A percentile compares a stretch with the other conserved stretches of the same genome.
phyloP scores from a whole-genome alignment of 1,284 basidiomycete genomes.

The Cystobasidium sp. region DNA sequence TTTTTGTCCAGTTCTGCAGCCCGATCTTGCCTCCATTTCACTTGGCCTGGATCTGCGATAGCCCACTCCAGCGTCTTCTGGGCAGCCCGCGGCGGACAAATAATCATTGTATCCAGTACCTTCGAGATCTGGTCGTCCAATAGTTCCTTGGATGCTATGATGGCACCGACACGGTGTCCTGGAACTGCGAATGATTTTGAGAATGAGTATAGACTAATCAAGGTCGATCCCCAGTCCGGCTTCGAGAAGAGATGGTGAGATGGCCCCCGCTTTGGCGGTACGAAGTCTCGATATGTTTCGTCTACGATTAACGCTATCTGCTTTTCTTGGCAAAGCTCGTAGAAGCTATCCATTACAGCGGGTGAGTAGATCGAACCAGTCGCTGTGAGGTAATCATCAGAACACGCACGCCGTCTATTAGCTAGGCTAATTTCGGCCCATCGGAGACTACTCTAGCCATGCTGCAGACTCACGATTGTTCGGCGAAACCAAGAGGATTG shows the following conservation, averaged over 20 bases:
- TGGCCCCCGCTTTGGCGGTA: constrained; percentile 60
- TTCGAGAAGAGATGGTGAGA: constrained; percentile 66
- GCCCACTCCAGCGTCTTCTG: constrained; percentile 67
- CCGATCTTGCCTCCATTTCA: constrained; percentile 61
- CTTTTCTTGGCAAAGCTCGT: constrained; percentile 65
- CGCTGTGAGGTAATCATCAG: constrained; percentile 59
- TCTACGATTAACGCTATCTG: constrained; percentile 79
- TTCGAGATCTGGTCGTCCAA: constrained; percentile 64
- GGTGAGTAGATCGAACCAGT: constrained; percentile 77
- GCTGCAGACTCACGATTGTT: constrained; percentile 68
- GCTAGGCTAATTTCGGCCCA: background rate
- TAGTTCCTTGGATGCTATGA: constrained; percentile 69
- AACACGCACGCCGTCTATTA: too few species aligned
- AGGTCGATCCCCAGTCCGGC: constrained; percentile 65
- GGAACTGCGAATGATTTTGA: constrained; percentile 83
- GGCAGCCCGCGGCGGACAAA: constrained; percentile 73
- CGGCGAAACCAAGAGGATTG: constrained; percentile 74
- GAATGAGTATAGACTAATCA: constrained; percentile 76
- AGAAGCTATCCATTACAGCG: constrained; percentile 67
- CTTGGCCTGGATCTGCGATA: constrained; percentile 28
- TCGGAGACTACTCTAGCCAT: background rate
- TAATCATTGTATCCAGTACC: constrained; percentile 75
- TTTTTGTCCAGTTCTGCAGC: constrained; percentile 65
- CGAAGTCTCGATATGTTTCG: constrained; percentile 86
- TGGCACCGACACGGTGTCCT: constrained; percentile 77